A percentile compares a stretch with the other conserved stretches of the same genome.
These are phyloP conservation scores for Mollisia scopiformis DNA, from an alignment of 2,329 filamentous ascomycete species.

Conservation along the genomic window DNA sequence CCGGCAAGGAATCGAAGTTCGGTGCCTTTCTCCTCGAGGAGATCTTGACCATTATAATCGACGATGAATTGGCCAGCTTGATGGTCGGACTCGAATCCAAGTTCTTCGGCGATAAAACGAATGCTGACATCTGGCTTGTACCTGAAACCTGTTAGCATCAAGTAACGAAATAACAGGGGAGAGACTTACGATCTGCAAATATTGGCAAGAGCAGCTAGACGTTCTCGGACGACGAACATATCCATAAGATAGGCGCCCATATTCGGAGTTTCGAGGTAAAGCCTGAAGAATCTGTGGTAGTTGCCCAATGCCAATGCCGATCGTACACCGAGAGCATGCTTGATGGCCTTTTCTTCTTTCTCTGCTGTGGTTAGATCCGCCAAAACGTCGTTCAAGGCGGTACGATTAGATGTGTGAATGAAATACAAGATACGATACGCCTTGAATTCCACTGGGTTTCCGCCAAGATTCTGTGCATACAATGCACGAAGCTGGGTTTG, in stretches of 20 bases:
- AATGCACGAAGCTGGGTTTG: conserved; percentile 95
- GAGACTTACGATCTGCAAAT: conserved; percentile 88
- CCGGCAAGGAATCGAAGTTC: conserved; percentile 73
- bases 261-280: conserved; percentile 91
- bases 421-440: conserved; percentile 99
- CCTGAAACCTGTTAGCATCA: conserved; percentile 61
- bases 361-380: conserved; percentile 99
- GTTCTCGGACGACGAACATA: conserved; percentile 96
- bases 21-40: conserved; percentile 78
- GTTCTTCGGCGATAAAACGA: conserved; percentile 91
- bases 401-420: conserved; percentile 97
- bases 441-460: conserved; percentile 94
- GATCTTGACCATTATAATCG: conserved; percentile 73
- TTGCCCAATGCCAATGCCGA: conserved; percentile 92
- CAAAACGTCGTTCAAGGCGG: conserved; percentile 96
- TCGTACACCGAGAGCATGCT: conserved; percentile 89
- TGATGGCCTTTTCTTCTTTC: conserved; percentile 81
- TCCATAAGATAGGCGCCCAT: conserved; percentile 99
- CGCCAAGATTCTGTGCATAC: conserved; percentile 84
- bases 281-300: conserved; percentile 96
- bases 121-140: conserved; percentile 91
- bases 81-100: conserved; percentile 91
- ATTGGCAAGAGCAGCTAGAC: conserved; percentile 84
- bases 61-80: conserved; percentile 91
- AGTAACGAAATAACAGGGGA: neutral